Evolutionary conservation across 2,329 filamentous ascomycete species (phyloP).

Genomic region (Pseudogymnoascus sp.): DNA sequence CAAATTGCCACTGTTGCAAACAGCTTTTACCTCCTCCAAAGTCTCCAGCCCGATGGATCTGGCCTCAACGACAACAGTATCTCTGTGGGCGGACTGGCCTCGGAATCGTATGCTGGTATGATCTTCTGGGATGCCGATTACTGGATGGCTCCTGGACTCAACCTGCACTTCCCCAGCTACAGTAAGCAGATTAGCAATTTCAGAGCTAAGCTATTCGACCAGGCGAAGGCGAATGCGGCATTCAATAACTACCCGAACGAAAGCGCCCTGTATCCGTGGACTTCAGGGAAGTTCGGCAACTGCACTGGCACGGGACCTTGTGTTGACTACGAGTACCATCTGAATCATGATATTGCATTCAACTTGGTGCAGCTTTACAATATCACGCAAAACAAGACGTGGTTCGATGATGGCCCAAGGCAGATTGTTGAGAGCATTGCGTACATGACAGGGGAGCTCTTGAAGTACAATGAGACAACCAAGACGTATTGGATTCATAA

Average conservation of each 20-base stretch:
- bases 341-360: slow-evolving; percentile 62
- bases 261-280: slow-evolving; percentile 61
- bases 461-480: slow-evolving; percentile 50
- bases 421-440: slow-evolving; percentile 59
- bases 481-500: slow-evolving; percentile 46
- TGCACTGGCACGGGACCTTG: slow-evolving; percentile 57
- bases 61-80: slow-evolving; percentile 55
- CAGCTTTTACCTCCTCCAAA: slow-evolving; percentile 48
- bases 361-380: slow-evolving; percentile 28
- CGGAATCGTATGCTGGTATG: slow-evolving; percentile 58
- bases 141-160: slow-evolving; percentile 47
- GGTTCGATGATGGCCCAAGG: slow-evolving; percentile 39
- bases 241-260: slow-evolving; percentile 51
- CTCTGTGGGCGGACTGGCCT: slow-evolving; percentile 58
- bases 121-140: slow-evolving; percentile 34
- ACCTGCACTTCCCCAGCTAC: slow-evolving; percentile 53
- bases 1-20: slow-evolving; percentile 48
- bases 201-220: slow-evolving; percentile 47
- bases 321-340: slow-evolving; percentile 64
- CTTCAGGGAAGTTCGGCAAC: slow-evolving; percentile 57
- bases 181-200: slow-evolving; percentile 58
- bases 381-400: slow-evolving; percentile 28
- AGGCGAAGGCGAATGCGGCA: slow-evolving; percentile 53
- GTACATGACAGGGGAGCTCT: slow-evolving; percentile 50
- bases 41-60: slow-evolving; percentile 39